Conservation (phyloP, 208 protist species). For the Leishmania amazonensis region DNA sequence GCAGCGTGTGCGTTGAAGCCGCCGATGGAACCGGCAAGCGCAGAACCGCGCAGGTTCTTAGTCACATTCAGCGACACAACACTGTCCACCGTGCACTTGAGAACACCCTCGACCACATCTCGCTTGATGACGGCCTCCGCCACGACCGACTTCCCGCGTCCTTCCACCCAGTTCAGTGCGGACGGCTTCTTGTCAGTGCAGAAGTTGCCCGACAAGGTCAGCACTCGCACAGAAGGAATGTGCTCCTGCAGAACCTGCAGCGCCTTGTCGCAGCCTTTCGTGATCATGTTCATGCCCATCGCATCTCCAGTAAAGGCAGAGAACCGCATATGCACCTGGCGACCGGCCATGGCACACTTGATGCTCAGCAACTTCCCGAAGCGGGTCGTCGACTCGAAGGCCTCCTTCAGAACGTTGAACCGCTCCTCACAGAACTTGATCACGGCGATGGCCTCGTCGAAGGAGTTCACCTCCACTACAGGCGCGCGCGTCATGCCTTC, state of each 20-base stretch:
- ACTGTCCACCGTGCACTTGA: constrained; percentile 95
- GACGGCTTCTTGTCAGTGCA: constrained; percentile 99
- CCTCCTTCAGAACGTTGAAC: constrained; percentile 75
- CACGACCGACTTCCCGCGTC: constrained; percentile 96
- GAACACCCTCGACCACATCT: constrained; percentile 89
- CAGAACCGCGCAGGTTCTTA: constrained; percentile 98
- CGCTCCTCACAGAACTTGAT: constrained; percentile 93
- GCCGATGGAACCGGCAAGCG: constrained; percentile 97
- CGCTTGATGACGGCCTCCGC: constrained; percentile 93
- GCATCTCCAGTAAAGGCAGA: constrained; percentile 96
- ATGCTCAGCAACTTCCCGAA: constrained; percentile 93
- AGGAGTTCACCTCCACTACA: constrained; percentile 85
- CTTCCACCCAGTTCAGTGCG: constrained; percentile 98
- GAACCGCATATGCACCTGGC: constrained; percentile 95
- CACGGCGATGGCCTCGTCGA: constrained; percentile 82
- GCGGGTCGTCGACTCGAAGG: constrained; percentile 94
- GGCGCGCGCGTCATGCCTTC: constrained; percentile 98
- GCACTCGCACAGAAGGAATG: constrained; percentile 92
- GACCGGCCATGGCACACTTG: constrained; percentile 89
- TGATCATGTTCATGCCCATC: constrained; percentile 99
- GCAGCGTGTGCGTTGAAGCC: constrained; percentile 98
- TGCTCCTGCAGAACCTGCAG: constrained; percentile 84
- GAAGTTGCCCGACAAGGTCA: constrained; percentile 96
- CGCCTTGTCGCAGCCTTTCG: constrained; percentile 96
- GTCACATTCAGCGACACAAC: constrained; percentile 93